A percentile compares a stretch with the other conserved stretches of the same genome.
Conservation (phyloP, 176 grass and related monocot species). For the Leersia perrieri region DNA sequence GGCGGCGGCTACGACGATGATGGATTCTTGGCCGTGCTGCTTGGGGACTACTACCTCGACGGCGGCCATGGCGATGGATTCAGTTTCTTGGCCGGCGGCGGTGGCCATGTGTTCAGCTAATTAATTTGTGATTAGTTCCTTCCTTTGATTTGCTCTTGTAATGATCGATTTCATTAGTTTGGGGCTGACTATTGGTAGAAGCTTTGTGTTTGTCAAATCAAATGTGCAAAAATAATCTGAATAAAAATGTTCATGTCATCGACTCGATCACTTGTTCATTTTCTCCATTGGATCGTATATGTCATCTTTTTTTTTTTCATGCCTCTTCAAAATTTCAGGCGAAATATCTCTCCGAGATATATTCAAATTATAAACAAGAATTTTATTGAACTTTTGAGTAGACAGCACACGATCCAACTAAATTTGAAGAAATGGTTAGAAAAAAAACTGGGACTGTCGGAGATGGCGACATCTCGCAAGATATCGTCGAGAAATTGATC, state of each 20-base stretch:
- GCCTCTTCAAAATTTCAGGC: not conserved
- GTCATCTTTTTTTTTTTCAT: not conserved
- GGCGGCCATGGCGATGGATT: not conserved
- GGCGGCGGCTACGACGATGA: constrained; percentile 9
- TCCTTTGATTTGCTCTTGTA: not conserved
- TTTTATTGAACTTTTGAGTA: not conserved
- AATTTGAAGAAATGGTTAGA: not conserved
- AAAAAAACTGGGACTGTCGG: not conserved
- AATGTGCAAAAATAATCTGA: not conserved
- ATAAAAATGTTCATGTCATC: not conserved
- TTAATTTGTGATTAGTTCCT: not conserved
- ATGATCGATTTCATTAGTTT: not conserved
- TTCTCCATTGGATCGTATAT: too few relatives aligned
- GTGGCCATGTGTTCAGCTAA: constrained; percentile 20
- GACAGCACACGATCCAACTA: not conserved
- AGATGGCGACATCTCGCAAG: not conserved
- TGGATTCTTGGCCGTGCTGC: constrained; percentile 14
- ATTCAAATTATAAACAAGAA: not conserved
- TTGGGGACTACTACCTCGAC: constrained; percentile 23
- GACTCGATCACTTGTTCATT: not conserved
- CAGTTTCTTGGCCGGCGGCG: constrained; percentile 19
- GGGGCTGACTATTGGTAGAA: not conserved
- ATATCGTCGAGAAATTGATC: not conserved
- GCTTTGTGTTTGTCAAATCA: not conserved
- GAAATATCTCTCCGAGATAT: not conserved